These are phyloP conservation scores for Rusavskia elegans DNA, from an alignment of 495 filamentous ascomycete species.

Conservation along the genomic window DNA sequence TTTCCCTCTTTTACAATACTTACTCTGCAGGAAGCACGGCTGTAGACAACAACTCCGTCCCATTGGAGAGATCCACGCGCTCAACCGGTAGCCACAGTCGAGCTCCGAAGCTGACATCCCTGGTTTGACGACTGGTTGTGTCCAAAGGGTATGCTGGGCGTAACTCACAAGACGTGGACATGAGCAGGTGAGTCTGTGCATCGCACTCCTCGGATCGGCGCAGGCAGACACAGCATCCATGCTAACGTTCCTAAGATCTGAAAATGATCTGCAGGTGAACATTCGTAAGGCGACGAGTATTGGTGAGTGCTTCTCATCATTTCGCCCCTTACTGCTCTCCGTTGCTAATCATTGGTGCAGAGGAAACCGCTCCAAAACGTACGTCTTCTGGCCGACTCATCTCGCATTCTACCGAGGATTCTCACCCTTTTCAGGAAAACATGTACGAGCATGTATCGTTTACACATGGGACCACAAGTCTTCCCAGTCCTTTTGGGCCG, in stretches of 20 bases:
- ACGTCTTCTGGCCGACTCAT: conserved; percentile 13
- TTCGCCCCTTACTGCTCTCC: background rate
- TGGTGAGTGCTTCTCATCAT: conserved; percentile 27
- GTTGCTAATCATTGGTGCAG: conserved; percentile 20
- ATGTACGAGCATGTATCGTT: conserved; percentile 95
- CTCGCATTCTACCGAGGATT: conserved; percentile 1
- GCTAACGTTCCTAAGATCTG: conserved; percentile 25
- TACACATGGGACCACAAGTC: conserved; percentile 99
- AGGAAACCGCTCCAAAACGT: conserved; percentile 94
- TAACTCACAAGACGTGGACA: conserved; percentile 38
- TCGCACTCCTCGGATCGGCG: too few relatives aligned
- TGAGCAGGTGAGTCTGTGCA: conserved; percentile 30
- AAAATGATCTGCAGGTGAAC: conserved; percentile 85
- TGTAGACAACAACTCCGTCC: too few relatives aligned
- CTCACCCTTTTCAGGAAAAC: conserved; percentile 43
- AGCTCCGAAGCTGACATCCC: too few relatives aligned
- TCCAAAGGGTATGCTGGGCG: conserved; percentile 15
- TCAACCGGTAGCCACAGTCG: too few relatives aligned
- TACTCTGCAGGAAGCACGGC: too few relatives aligned
- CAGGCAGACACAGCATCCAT: too few relatives aligned
- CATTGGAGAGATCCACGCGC: too few relatives aligned
- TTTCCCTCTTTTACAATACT: too few relatives aligned
- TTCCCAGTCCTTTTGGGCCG: conserved; percentile 88
- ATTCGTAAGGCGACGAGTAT: conserved; percentile 93
- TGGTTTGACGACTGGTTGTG: conserved; percentile 2